Percentiles rank a stretch among this genome's conserved stretches.
Evolutionary conservation across 2,329 filamentous ascomycete genomes (phyloP).

Genomic region (Trichoderma sp.): DNA sequence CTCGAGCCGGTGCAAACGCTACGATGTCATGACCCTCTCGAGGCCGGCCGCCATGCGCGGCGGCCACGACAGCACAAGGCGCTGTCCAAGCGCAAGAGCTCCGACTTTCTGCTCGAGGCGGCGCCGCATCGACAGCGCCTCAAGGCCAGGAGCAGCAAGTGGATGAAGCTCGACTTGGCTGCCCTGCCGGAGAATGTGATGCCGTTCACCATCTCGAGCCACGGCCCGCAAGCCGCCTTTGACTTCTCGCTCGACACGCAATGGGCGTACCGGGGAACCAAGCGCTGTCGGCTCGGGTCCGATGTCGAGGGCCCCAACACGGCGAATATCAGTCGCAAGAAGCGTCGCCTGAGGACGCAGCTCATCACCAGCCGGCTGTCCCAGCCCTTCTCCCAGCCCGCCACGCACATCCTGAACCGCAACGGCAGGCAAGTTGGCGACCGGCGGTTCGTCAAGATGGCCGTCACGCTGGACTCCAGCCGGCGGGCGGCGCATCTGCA

Average conservation of each 20-base stretch:
- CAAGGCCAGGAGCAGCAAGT: background rate
- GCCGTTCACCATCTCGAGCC: conserved; percentile 2
- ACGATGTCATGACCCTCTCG: conserved; percentile 19
- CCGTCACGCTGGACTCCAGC: conserved; percentile 44
- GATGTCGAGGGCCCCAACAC: conserved; percentile 63
- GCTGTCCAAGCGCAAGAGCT: conserved; percentile 22
- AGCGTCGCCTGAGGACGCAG: conserved; percentile 62
- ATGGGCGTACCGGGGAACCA: conserved; percentile 36
- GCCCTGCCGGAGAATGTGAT: background rate
- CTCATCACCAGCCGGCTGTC: conserved; percentile 72
- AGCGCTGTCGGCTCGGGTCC: conserved; percentile 54
- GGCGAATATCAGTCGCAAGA: conserved; percentile 59
- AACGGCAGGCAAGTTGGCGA: conserved; percentile 50
- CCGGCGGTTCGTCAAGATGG: conserved; percentile 52
- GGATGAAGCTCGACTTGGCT: background rate
- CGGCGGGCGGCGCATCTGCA: conserved; percentile 48
- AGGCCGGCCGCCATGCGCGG: background rate
- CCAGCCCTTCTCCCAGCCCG: conserved; percentile 67
- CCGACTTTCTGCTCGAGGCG: conserved; percentile 21
- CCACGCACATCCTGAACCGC: conserved; percentile 68
- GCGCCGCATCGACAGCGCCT: conserved; percentile 11
- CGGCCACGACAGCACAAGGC: conserved; percentile 2
- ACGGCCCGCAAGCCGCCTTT: conserved; percentile 1
- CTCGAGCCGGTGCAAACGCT: conserved; percentile 24
- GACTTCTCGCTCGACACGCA: conserved; percentile 4